Evolutionary conservation across 2,329 filamentous ascomycete species (phyloP).

Genomic region (Stachybotrys elegans): DNA sequence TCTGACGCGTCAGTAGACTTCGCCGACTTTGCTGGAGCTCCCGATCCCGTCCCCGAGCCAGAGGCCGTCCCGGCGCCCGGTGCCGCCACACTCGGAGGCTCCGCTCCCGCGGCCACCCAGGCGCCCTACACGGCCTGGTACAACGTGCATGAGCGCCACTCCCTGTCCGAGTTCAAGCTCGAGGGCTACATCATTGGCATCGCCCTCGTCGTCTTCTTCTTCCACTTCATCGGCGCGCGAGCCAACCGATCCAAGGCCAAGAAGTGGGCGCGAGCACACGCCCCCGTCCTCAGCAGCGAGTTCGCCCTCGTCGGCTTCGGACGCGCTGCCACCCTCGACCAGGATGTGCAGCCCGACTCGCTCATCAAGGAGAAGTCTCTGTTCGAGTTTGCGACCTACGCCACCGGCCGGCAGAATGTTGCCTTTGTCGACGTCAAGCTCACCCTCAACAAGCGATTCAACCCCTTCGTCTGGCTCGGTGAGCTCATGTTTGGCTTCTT

Average conservation of each 20-base stretch:
- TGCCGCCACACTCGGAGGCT: constrained; percentile 40
- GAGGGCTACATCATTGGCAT: constrained; percentile 78
- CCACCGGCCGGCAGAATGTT: constrained; percentile 85
- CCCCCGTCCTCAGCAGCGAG: constrained; percentile 67
- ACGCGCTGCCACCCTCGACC: constrained; percentile 45
- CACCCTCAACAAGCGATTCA: constrained; percentile 79
- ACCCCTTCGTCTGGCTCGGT: constrained; percentile 58
- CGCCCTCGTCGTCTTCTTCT: constrained; percentile 66
- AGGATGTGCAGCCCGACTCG: constrained; percentile 30
- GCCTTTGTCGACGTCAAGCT: constrained; percentile 86
- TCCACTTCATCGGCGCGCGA: constrained; percentile 77
- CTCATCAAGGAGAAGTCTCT: constrained; percentile 81
- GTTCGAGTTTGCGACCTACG: constrained; percentile 82
- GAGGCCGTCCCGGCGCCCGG: constrained; percentile 43
- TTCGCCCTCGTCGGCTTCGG: constrained; percentile 84
- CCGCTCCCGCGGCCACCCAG: constrained; percentile 41
- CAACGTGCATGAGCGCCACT: constrained; percentile 87
- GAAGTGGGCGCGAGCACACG: constrained; percentile 74
- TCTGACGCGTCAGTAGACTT: constrained; percentile 63
- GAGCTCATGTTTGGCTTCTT: constrained; percentile 71
- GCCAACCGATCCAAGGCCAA: constrained; percentile 76
- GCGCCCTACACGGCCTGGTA: constrained; percentile 92
- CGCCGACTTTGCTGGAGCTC: constrained; percentile 82
- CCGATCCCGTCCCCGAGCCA: constrained; percentile 57
- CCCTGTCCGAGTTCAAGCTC: constrained; percentile 75